Evolutionary conservation across 2,329 filamentous ascomycete species (phyloP), one percentile per base, ranked within the genome.

Genomic region (Fusarium oxysporum): DNA sequence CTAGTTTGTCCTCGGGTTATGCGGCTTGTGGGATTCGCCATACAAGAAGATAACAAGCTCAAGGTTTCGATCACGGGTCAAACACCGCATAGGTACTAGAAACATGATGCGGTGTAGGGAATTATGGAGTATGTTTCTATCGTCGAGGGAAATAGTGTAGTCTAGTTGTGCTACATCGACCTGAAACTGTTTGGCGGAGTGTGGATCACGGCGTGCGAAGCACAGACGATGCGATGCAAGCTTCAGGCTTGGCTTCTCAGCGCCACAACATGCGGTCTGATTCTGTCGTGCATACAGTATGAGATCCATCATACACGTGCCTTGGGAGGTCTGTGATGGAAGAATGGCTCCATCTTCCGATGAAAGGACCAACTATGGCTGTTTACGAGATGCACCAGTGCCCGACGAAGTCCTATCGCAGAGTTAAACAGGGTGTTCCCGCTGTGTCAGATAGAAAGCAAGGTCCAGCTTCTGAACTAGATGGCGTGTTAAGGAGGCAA

Each of bases 101-200:
- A 67, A 56, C 37, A 55, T 23, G 35, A 45, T 57, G 64, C 62
- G 54, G 62, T 63, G 66, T 47, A 61, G 30, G 41, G 30, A 62
- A 51, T 43, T 55, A 73, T 73, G 62, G 71, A 58, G 62, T 61
- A 57, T 64, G 58, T 53, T 44, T 25, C 43, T 71, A 57, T 68
- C 55, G 19, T 57, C 37, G 30, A 71, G 53, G 55, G 47, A 30
- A 54, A 30, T 45, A 54, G 51, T 48, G 25, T 30, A 38, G 64
- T 50, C 43, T 63, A 68, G 65, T 63, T 63, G 65, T 68, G 62
- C 56, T 63, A 48, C 51, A 51, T 70, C 51, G 33, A 73, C 71
- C 71, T 73, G 71, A 73, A 73, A 73, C 71, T 65, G 62, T 67
- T 71, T 73, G 45, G 58, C 60, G 50, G 54, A 47, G 62, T 73